Conservation (phyloP, 73 alveolate genomes). For the Paramecium sonneborni region DNA sequence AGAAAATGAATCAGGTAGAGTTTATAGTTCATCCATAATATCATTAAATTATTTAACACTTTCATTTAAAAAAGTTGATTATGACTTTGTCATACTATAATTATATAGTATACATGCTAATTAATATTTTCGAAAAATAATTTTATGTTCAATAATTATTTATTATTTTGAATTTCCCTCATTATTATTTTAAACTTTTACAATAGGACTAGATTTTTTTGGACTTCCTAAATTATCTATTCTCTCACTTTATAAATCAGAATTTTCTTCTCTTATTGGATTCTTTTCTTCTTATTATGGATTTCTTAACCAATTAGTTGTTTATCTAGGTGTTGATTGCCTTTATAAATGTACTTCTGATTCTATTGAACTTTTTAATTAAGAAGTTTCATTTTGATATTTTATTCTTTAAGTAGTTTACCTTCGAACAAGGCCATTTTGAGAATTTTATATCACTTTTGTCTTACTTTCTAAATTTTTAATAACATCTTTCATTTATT, state of each 20-base stretch:
- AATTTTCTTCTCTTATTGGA: neutral
- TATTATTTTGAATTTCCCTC: neutral
- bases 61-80: constrained; percentile 39
- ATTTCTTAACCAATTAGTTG: neutral
- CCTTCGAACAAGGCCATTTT: neutral
- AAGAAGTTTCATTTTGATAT: neutral
- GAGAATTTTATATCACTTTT: neutral
- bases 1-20: neutral
- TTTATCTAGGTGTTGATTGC: neutral
- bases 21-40: neutral
- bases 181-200: neutral
- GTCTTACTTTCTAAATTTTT: neutral
- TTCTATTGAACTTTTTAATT: constrained; percentile 1
- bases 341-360: neutral
- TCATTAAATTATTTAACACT: constrained; percentile 9
- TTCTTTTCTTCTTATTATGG: neutral
- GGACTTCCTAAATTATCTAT: neutral
- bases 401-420: neutral
- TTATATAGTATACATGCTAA: constrained; percentile 31
- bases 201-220: neutral
- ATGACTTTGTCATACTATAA: neutral
- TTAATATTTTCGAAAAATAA: constrained; percentile 35
- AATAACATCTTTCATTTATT: neutral
- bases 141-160: constrained; percentile 20
- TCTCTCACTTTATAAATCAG: neutral